Percentiles rank a stretch among this genome's conserved stretches.
Conservation (phyloP, 345 rosid genomes). For the Rhodamnia rubescens region DNA sequence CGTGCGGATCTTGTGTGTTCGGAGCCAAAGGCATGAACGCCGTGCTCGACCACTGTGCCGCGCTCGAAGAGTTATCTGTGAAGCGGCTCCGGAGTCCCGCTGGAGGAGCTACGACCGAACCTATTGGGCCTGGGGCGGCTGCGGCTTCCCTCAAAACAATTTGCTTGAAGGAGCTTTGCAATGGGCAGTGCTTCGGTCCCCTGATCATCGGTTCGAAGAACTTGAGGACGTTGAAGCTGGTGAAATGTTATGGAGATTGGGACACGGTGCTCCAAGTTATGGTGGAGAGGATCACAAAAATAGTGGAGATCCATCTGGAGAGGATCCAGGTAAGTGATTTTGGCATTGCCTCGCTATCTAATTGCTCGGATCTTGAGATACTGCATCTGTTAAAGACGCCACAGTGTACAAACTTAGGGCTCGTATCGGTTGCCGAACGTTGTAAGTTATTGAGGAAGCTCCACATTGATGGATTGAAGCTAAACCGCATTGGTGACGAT, state of each 20-base stretch:
- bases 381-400: constrained; percentile 65
- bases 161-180: constrained; percentile 64
- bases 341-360: constrained; percentile 44
- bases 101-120: constrained; percentile 39
- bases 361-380: constrained; percentile 51
- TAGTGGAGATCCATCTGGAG: constrained; percentile 66
- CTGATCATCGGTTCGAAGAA: constrained; percentile 51
- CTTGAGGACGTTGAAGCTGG: constrained; percentile 56
- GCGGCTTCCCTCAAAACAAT: constrained; percentile 47
- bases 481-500: constrained; percentile 52
- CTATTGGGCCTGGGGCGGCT: constrained; percentile 54
- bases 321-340: constrained; percentile 56
- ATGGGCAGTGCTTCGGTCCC: constrained; percentile 70
- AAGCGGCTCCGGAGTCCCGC: constrained; percentile 69
- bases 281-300: constrained; percentile 22
- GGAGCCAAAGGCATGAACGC: constrained; percentile 89
- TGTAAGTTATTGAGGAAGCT: constrained; percentile 64
- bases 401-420: constrained; percentile 54
- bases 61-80: constrained; percentile 61
- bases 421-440: constrained; percentile 33
- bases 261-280: constrained; percentile 43
- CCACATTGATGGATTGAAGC: constrained; percentile 72
- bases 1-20: constrained; percentile 72
- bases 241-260: constrained; percentile 82
- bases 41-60: constrained; percentile 55